Conservation (phyloP, 805 yeast genomes). For the Lipomyces orientalis region DNA sequence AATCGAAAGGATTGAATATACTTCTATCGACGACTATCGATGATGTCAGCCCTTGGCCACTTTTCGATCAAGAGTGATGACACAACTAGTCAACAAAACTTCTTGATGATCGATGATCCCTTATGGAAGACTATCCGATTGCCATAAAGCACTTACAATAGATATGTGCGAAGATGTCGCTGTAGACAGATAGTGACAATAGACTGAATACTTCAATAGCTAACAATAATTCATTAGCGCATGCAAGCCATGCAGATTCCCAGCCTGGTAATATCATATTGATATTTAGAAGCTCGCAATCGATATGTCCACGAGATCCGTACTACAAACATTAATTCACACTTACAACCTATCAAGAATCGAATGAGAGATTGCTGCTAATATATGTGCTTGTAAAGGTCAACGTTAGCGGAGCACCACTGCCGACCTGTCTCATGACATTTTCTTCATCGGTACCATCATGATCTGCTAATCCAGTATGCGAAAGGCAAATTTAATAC, state of each 20-base stretch:
- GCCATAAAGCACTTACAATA: background rate
- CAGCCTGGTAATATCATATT: background rate
- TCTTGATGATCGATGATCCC: background rate
- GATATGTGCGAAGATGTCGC: background rate
- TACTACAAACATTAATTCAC: background rate
- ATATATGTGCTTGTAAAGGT: background rate
- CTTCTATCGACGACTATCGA: background rate
- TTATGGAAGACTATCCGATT: background rate
- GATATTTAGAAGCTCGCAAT: background rate
- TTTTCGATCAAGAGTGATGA: background rate
- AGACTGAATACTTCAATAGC: background rate
- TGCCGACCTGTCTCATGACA: slow-evolving; percentile 3
- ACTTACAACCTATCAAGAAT: background rate
- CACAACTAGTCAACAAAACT: background rate
- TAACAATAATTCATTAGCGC: background rate
- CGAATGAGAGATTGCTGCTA: background rate
- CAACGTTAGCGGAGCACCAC: background rate
- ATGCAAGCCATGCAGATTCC: background rate
- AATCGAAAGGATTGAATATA: background rate
- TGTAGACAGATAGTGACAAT: background rate
- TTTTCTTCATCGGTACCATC: background rate
- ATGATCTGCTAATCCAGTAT: background rate
- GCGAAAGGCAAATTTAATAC: background rate
- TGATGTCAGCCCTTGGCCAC: background rate
- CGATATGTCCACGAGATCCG: background rate